These are phyloP conservation scores for Raddia guianensis DNA, from an alignment of 176 grass and related monocot genomes.

Conservation along the genomic window DNA sequence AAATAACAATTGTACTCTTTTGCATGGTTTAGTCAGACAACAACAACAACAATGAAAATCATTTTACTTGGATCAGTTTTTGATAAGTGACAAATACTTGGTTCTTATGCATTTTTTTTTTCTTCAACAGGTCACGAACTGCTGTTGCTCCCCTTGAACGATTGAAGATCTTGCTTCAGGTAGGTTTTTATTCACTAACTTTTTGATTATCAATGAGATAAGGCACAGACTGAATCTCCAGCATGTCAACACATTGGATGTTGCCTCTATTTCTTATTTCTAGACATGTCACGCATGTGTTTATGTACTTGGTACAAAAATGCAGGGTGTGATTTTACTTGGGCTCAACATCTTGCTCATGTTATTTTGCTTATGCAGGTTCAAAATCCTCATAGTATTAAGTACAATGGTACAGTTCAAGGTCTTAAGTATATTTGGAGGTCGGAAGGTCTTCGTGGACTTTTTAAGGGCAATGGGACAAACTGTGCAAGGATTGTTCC, in stretches of 20 bases:
- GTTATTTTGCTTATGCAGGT: slow-evolving; percentile 54
- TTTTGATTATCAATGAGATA: background rate
- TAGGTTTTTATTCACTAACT: slow-evolving; percentile 31
- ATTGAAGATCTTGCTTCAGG: slow-evolving; percentile 97
- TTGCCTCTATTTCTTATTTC: background rate
- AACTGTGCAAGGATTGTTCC: slow-evolving; percentile 98
- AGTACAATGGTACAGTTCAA: slow-evolving; percentile 98
- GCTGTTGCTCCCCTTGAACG: slow-evolving; percentile 98
- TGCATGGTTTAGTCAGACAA: background rate
- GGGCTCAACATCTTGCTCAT: background rate
- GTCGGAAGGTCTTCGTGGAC: slow-evolving; percentile 85
- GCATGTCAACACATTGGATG: background rate
- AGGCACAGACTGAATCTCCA: background rate
- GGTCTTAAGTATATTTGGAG: slow-evolving; percentile 95
- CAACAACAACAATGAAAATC: no score
- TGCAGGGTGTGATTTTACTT: background rate
- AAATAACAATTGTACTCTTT: background rate
- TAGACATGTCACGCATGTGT: background rate
- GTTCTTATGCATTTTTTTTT: background rate
- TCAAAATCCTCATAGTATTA: slow-evolving; percentile 96
- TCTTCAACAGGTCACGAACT: slow-evolving; percentile 78
- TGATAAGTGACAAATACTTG: background rate
- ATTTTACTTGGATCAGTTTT: background rate
- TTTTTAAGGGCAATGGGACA: slow-evolving; percentile 98
- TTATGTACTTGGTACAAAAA: slow-evolving; percentile 5